These are phyloP conservation scores for Sordariomycetes sp. DNA, from an alignment of 2,329 filamentous ascomycete species.

Conservation along the genomic window DNA sequence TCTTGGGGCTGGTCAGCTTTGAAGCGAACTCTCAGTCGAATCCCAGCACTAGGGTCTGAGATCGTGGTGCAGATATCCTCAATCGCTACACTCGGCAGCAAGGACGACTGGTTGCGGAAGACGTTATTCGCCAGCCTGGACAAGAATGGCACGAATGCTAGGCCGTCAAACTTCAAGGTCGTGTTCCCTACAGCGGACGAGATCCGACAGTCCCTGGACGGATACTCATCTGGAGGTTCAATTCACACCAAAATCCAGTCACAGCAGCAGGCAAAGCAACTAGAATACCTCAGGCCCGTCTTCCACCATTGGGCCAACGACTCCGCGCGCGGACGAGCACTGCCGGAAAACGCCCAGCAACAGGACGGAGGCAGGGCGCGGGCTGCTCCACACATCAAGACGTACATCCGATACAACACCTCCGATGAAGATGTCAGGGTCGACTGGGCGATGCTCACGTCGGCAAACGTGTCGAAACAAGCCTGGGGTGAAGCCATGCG, in stretches of 20 bases:
- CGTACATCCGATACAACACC: constrained; percentile 62
- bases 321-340: constrained; percentile 15
- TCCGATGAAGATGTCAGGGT: constrained; percentile 43
- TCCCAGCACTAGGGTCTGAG: constrained; percentile 38
- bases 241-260: constrained; percentile 76
- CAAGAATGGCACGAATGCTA: constrained; percentile 8
- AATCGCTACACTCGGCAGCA: constrained; percentile 67
- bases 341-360: constrained; percentile 11
- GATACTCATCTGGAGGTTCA: constrained; percentile 67
- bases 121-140: constrained; percentile 47
- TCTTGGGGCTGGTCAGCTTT: constrained; percentile 72
- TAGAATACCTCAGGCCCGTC: constrained; percentile 60
- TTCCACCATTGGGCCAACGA: constrained; percentile 72
- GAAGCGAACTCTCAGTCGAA: constrained; percentile 43
- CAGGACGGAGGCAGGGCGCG: constrained; percentile 51
- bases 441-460: constrained; percentile 81
- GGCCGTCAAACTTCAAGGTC: constrained; percentile 54
- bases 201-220: constrained; percentile 66
- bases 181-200: constrained; percentile 77
- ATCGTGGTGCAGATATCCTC: constrained; percentile 65
- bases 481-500: constrained; percentile 68
- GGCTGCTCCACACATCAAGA: constrained; percentile 84
- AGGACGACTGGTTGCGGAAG: constrained; percentile 61
- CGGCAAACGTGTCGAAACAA: constrained; percentile 86
- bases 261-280: constrained; percentile 60